A percentile compares a stretch with the other conserved stretches of the same genome.
Evolutionary conservation across 164 flowering plant genomes (phyloP).

Genomic region (Piper betle): DNA sequence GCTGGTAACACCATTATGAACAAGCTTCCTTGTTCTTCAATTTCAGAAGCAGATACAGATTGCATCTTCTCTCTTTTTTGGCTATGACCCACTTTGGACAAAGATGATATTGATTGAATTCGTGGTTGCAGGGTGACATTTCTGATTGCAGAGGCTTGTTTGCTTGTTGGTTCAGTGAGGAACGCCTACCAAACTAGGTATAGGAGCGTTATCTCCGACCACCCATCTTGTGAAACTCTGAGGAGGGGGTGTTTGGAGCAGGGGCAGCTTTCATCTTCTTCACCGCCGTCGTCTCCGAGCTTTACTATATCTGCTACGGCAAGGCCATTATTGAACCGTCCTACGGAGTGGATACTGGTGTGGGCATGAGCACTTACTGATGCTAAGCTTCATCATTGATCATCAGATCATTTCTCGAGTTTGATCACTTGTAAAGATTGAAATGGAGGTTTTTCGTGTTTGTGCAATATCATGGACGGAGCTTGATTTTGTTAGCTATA

Average conservation of each 20-base stretch:
- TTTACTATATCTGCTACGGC: constrained; percentile 53
- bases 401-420: not conserved
- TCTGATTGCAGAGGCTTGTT: constrained; percentile 66
- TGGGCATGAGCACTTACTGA: constrained; percentile 40
- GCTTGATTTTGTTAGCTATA: too few species aligned
- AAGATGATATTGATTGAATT: not conserved
- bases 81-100: not conserved
- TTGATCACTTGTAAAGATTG: too few species aligned
- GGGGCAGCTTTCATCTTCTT: constrained; percentile 71
- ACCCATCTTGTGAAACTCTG: constrained; percentile 50
- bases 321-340: constrained; percentile 29
- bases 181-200: constrained; percentile 88
- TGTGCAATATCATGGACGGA: too few species aligned
- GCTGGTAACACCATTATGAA: constrained; percentile 52
- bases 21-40: not conserved
- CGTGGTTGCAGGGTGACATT: constrained; percentile 47
- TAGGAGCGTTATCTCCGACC: constrained; percentile 18
- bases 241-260: constrained; percentile 78
- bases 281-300: constrained; percentile 46
- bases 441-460: too few species aligned
- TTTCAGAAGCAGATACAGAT: too few species aligned
- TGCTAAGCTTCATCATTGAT: not conserved
- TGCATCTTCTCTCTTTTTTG: not conserved
- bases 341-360: constrained; percentile 20
- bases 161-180: constrained; percentile 76